phyloP scores from a whole-genome alignment of 2,329 filamentous ascomycete genomes.

The Colletotrichum cuscutae region DNA sequence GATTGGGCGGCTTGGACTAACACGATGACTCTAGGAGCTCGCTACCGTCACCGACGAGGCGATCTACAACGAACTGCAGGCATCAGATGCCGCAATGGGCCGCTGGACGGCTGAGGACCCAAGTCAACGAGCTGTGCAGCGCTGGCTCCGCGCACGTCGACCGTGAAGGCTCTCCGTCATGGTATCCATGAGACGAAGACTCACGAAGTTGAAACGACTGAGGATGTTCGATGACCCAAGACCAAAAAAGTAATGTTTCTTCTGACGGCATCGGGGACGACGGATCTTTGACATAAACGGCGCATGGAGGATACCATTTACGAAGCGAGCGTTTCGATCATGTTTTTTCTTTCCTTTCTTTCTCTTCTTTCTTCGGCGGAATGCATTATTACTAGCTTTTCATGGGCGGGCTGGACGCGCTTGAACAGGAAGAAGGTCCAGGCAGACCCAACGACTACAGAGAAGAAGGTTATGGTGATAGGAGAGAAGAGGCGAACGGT shows the following conservation, averaged over 20 bases:
- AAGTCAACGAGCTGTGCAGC: conserved; percentile 64
- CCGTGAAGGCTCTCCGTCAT: conserved; percentile 4
- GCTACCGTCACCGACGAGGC: conserved; percentile 67
- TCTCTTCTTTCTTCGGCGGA: neutral
- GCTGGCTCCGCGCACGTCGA: conserved; percentile 64
- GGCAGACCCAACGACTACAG: neutral
- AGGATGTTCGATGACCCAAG: neutral
- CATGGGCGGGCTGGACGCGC: conserved; percentile 14
- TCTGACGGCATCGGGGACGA: neutral
- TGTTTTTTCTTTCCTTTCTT: neutral
- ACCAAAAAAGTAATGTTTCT: neutral
- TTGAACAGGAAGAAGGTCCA: neutral
- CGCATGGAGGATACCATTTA: conserved; percentile 28
- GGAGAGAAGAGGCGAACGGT: neutral
- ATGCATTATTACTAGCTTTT: neutral
- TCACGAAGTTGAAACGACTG: neutral
- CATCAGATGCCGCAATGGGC: conserved; percentile 63
- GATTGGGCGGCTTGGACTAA: neutral
- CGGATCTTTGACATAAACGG: conserved; percentile 18
- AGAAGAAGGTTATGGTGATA: neutral
- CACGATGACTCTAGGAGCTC: conserved; percentile 60
- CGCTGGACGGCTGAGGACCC: conserved; percentile 74
- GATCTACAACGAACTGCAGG: conserved; percentile 65
- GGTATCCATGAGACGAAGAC: neutral
- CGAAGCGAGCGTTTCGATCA: neutral